Conservation (phyloP, 805 yeast species). For the Barnettozyma siamensis region DNA sequence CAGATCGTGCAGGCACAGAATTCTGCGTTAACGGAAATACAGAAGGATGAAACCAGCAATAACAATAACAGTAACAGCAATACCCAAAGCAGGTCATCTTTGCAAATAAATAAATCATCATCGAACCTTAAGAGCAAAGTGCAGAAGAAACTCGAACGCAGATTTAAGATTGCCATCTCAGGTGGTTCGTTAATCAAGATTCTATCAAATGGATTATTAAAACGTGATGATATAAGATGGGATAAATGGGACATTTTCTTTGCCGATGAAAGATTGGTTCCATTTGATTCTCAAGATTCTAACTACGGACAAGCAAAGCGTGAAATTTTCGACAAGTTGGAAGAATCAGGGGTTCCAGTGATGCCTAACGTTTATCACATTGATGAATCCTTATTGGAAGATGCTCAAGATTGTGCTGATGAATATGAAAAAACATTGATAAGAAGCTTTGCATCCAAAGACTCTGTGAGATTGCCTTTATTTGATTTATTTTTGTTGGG, state of each 20-base stretch:
- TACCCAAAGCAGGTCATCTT: conserved; percentile 10
- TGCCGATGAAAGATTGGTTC: conserved; percentile 94
- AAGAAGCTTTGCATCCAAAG: conserved; percentile 90
- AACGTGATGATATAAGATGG: conserved; percentile 79
- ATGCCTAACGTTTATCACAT: conserved; percentile 78
- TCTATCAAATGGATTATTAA: conserved; percentile 76
- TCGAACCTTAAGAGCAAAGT: conserved; percentile 12
- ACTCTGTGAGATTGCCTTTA: conserved; percentile 91
- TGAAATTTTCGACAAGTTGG: conserved; percentile 67
- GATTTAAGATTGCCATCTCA: conserved; percentile 86
- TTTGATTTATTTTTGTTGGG: conserved; percentile 89
- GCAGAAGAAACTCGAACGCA: conserved; percentile 38
- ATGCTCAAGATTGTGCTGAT: conserved; percentile 93
- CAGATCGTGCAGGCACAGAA: conserved; percentile 89
- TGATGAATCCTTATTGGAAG: conserved; percentile 66
- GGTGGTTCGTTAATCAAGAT: conserved; percentile 93
- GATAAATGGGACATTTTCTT: conserved; percentile 92
- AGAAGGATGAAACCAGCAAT: neutral
- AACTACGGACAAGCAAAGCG: conserved; percentile 88
- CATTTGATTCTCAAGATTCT: conserved; percentile 74
- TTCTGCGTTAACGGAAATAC: conserved; percentile 26
- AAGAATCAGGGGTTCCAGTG: conserved; percentile 20
- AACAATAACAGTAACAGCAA: conserved; percentile 12
- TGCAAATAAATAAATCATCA: conserved; percentile 14
- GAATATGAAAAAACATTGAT: conserved; percentile 81